A percentile compares a stretch with the other conserved stretches of the same genome.
phyloP scores from a whole-genome alignment of 1,139 yeast genomes.

The Yamadazyma jaroonii region DNA sequence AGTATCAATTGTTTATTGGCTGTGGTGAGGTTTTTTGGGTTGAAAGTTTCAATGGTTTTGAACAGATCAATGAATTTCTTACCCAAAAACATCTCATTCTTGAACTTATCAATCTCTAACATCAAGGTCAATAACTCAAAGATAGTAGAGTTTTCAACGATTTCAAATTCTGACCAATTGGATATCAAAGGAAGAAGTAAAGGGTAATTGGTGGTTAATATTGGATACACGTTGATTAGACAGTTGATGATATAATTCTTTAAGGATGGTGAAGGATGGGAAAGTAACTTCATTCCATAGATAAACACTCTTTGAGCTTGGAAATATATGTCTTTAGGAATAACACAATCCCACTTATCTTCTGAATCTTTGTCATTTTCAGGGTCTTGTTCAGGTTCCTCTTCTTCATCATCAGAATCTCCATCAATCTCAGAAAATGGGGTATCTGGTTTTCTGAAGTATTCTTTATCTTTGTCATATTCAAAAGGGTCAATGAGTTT shows the following conservation, averaged over 20 bases:
- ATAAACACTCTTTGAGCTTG: conserved; percentile 59
- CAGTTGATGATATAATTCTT: conserved; percentile 56
- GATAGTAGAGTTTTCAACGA: conserved; percentile 25
- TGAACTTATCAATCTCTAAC: conserved; percentile 25
- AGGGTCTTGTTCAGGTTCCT: conserved; percentile 17
- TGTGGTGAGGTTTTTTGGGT: conserved; percentile 1
- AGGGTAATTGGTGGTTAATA: conserved; percentile 59
- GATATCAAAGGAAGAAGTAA: conserved; percentile 67
- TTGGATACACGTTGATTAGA: conserved; percentile 49
- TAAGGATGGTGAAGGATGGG: conserved; percentile 62
- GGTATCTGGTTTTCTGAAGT: conserved; percentile 31
- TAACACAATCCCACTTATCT: conserved; percentile 57
- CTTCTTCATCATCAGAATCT: conserved; percentile 44
- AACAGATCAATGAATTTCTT: conserved; percentile 36
- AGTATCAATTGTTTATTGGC: conserved; percentile 8
- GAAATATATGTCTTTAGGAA: conserved; percentile 58
- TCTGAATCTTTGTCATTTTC: conserved; percentile 23
- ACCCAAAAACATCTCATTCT: conserved; percentile 30
- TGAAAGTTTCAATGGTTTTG: conserved; percentile 8
- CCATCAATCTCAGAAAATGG: conserved; percentile 33
- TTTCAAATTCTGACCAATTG: conserved; percentile 45
- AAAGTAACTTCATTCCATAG: conserved; percentile 68
- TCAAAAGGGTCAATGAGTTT: conserved; percentile 30
- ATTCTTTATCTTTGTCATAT: conserved; percentile 32
- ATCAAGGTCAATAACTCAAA: conserved; percentile 23